Evolutionary conservation across 331 rosid species (phyloP), one percentile per base, ranked within the genome.

Genomic region (Malus hybrid): DNA sequence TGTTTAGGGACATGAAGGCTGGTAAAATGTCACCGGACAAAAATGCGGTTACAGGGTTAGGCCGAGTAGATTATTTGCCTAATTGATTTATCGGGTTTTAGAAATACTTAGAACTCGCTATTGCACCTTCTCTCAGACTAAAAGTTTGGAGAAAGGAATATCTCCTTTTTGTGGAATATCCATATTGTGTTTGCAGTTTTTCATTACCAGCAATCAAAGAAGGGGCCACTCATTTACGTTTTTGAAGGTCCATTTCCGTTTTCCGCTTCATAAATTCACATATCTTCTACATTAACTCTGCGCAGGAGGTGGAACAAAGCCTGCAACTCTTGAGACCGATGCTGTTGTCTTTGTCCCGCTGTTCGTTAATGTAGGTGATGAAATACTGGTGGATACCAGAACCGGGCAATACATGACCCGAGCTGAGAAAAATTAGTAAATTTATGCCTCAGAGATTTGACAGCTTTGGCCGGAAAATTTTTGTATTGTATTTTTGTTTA

Each of bases 311-410:
- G 99, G 97, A 77, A 36, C 96, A 67, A 94, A 92, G 88, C 97
- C 99, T 28, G 99, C 97, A 16, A 94, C 97, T 22, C 93, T 94
- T 7, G 97, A 94, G 76, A 94, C 99, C 0, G 97, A 97, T 9
- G 86, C 96, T 39, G 74, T 89, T 33, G 97, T 94, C 54, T 89
- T 79, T 79, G 99, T 90, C 69, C 99, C 99, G 5, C 84, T 92
- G 80, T 94, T 94, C 70, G 76, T 94, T 66, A 92, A 86, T 77
- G 18, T 74, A 24, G 93, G 97, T 5, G 99, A 94, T 4, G 88
- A 87, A 74, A 88, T 92, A 67, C 27, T 92, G 80, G 88, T 94
- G 72, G 97, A 94, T 83, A 85, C 97, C 65, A 94, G 99, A 89
- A 86, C 90, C 22, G 93, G 97, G 75, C 96, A 90, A 76, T 94